Evolutionary conservation across 768 basidiomycete genomes (phyloP).

Genomic region (Pleurotus salmoneostramineus): DNA sequence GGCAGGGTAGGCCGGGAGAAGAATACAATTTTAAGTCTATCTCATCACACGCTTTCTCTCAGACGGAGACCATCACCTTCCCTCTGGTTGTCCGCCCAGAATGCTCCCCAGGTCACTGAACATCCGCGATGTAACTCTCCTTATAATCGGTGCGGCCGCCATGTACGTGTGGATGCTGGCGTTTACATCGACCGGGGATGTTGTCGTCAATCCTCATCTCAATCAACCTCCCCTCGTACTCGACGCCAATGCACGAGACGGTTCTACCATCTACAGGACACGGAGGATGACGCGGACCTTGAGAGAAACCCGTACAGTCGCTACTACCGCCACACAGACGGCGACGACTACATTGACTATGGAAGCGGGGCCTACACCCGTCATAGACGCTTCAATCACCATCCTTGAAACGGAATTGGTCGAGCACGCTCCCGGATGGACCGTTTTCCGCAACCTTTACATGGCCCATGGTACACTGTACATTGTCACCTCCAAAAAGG

Average conservation of each 20-base stretch:
- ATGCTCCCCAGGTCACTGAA: not conserved
- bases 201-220: slow-evolving; percentile 1
- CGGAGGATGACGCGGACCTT: not conserved
- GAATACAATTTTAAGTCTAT: not conserved
- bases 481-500: slow-evolving; percentile 37
- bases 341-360: not conserved
- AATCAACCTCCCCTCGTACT: not conserved
- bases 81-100: not conserved
- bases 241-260: not conserved
- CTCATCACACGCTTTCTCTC: not conserved
- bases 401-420: slow-evolving; percentile 54
- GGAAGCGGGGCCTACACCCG: not conserved
- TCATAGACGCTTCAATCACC: slow-evolving; percentile 11
- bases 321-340: not conserved
- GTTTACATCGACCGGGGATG: not conserved
- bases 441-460: slow-evolving; percentile 79
- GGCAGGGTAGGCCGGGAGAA: not conserved
- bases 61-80: not conserved
- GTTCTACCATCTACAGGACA: not conserved
- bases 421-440: slow-evolving; percentile 80
- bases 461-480: slow-evolving; percentile 80
- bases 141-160: not conserved
- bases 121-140: not conserved
- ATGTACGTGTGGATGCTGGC: not conserved
- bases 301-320: not conserved